Evolutionary conservation across 2,329 filamentous ascomycete genomes (phyloP).

Genomic region (Paraphaeosphaeria sporulosa): DNA sequence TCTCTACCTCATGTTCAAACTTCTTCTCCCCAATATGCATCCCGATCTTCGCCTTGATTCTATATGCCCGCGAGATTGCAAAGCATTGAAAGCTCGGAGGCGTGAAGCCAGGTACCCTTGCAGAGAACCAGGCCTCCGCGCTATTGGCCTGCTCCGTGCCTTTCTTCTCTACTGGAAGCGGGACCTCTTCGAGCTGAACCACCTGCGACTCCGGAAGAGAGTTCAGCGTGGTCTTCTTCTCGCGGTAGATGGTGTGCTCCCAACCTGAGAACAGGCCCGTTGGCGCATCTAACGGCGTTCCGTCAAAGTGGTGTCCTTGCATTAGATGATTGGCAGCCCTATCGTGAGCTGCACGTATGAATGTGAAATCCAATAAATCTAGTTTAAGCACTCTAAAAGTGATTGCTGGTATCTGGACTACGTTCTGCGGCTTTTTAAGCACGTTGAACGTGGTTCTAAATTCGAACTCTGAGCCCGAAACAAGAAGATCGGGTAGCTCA

Average conservation of each 20-base stretch:
- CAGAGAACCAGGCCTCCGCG: constrained; percentile 30
- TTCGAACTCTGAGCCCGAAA: constrained; percentile 27
- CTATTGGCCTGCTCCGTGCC: constrained; percentile 20
- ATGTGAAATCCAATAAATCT: constrained; percentile 29
- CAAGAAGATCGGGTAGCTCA: constrained; percentile 26
- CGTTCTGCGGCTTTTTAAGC: constrained; percentile 18
- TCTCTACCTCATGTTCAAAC: constrained; percentile 28
- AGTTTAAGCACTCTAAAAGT: constrained; percentile 28
- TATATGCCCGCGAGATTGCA: constrained; percentile 31
- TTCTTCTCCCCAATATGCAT: constrained; percentile 29
- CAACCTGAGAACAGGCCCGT: constrained; percentile 7
- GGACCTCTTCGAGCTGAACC: constrained; percentile 20
- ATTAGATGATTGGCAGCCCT: constrained; percentile 12
- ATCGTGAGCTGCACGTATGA: constrained; percentile 31
- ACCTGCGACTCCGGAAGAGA: constrained; percentile 21
- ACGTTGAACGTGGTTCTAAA: constrained; percentile 28
- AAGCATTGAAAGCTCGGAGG: constrained; percentile 34
- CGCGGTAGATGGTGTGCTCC: constrained; percentile 13
- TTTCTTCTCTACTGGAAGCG: constrained; percentile 18
- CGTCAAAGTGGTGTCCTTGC: constrained; percentile 6
- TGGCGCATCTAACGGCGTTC: constrained; percentile 4
- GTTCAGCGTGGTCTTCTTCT: constrained; percentile 29
- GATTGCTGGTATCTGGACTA: constrained; percentile 24
- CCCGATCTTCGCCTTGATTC: constrained; percentile 26
- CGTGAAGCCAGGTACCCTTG: constrained; percentile 29